Base-by-base conservation (phyloP, 805 yeast species). In the Saccharomyces eubayanus region DNA sequence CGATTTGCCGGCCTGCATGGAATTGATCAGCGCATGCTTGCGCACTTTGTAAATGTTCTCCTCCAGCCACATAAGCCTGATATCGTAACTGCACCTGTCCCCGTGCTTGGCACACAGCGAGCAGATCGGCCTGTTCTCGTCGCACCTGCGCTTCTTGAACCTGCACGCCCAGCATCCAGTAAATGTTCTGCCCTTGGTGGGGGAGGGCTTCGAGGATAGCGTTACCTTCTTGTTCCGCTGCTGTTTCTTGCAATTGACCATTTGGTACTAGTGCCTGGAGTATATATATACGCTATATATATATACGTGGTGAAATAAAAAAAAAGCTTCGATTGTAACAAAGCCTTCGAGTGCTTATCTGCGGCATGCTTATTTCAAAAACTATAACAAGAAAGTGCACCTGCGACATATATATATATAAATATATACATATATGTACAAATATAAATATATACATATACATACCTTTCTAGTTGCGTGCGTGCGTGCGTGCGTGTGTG, bases 141-240 rank as follows among this genome's bases (percentile, higher is more conserved):
- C 69, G 55, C 72, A 68, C 49, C 65, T 62, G 20, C 67, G 58
- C 49, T 68, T 68, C 52, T 67, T 67, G 24, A 64, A 60, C 45
- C 71, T 54, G 47, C 72, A 68, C 5, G 69, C 66, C 72, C 72
- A 68, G 53, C 72, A 68, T 5, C 71, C 71, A 6, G 68, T 67
- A 28, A 68, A 68, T 1, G 66, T 64, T 54, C 72, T 62, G 10
- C 62, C 64, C 47, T 56, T 58, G 45, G 55, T 49, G 29, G 29
- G 30, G 48, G 29, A 20, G 11, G 31, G 30, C 21, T 46, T 46
- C 6, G 29, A 28, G 20, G 30, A 28, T 14, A 14, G 8, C 31
- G 16, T 21, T 28, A 28, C 6, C 9, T 28, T 46, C 30, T 28
- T 46, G 16, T 11, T 21, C 14, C 31, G 20, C 21, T 46, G 30